Percentiles rank a stretch among this genome's conserved stretches.
Conservation (phyloP, 1,139 yeast genomes). For the Geotrichum macrosporum region DNA sequence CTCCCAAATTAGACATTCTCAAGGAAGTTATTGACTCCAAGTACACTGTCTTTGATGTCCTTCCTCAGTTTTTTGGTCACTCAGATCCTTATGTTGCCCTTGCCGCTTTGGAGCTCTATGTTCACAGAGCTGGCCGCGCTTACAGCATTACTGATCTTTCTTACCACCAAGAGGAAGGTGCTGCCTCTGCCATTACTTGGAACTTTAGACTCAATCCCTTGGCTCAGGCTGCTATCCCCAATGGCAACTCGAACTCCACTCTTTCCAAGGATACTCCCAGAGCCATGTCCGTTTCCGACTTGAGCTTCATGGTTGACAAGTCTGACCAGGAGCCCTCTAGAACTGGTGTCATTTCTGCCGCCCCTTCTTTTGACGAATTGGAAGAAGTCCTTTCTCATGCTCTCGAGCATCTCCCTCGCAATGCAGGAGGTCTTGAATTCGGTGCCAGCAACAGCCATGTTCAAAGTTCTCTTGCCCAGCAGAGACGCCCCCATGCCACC, state of each 20-base stretch:
- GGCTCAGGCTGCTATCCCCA: slow-evolving; percentile 52
- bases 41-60: slow-evolving; percentile 92
- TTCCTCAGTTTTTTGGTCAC: slow-evolving; percentile 82
- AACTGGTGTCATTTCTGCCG: slow-evolving; percentile 83
- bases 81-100: slow-evolving; percentile 83
- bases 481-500: slow-evolving; percentile 36
- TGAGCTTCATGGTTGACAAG: slow-evolving; percentile 74
- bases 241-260: slow-evolving; percentile 22
- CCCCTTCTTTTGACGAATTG: slow-evolving; percentile 78
- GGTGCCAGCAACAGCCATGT: slow-evolving; percentile 21
- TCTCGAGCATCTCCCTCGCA: slow-evolving; percentile 60
- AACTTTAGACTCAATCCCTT: slow-evolving; percentile 80
- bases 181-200: slow-evolving; percentile 76
- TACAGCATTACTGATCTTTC: slow-evolving; percentile 76
- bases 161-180: slow-evolving; percentile 53
- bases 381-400: slow-evolving; percentile 80
- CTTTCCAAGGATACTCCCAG: slow-evolving; percentile 46
- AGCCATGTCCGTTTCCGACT: slow-evolving; percentile 88
- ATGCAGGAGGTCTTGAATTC: slow-evolving; percentile 32
- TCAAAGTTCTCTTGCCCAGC: slow-evolving; percentile 37
- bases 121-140: slow-evolving; percentile 95
- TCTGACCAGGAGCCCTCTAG: slow-evolving; percentile 59
- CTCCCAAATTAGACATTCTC: slow-evolving; percentile 75
- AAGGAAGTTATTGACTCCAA: slow-evolving; percentile 93
- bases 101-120: slow-evolving; percentile 95